These are phyloP conservation scores for Fusarium sp. DNA, from an alignment of 2,329 filamentous ascomycete genomes.

Conservation along the genomic window DNA sequence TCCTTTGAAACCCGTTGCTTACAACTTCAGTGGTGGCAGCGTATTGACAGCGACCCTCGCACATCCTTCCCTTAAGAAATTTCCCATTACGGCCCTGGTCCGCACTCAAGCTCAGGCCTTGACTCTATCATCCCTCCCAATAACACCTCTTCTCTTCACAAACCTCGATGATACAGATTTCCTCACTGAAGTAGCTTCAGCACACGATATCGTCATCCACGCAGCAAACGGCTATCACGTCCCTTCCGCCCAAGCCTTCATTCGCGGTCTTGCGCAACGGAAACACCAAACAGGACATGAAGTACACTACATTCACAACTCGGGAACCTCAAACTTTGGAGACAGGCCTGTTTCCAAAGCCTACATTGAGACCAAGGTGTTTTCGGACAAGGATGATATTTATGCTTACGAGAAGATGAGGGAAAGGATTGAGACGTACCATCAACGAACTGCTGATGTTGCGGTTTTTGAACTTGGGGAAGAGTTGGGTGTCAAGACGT, in stretches of 20 bases:
- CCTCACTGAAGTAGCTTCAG: background rate
- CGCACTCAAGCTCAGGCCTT: background rate
- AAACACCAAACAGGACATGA: background rate
- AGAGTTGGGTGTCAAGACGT: background rate
- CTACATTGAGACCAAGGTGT: background rate
- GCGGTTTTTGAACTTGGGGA: background rate
- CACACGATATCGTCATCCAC: background rate
- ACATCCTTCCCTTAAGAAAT: background rate
- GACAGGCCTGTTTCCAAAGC: background rate
- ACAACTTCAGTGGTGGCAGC: background rate
- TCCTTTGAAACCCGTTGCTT: rapidly evolving
- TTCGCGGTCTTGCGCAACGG: background rate
- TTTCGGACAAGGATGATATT: slow-evolving; percentile 4
- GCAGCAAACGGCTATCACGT: slow-evolving; percentile 9
- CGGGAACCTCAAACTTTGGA: slow-evolving; percentile 9
- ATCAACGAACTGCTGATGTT: slow-evolving; percentile 8
- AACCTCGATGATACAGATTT: background rate
- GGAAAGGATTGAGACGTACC: background rate
- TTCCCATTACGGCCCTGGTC: background rate
- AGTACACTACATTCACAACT: slow-evolving; percentile 11
- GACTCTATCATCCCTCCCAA: too few species aligned
- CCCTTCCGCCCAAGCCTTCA: background rate
- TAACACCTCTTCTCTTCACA: too few species aligned
- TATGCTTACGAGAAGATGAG: slow-evolving; percentile 5
- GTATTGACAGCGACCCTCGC: background rate